Base-by-base conservation (phyloP, 2,329 filamentous ascomycete genomes). In the Diaporthe sp. region DNA sequence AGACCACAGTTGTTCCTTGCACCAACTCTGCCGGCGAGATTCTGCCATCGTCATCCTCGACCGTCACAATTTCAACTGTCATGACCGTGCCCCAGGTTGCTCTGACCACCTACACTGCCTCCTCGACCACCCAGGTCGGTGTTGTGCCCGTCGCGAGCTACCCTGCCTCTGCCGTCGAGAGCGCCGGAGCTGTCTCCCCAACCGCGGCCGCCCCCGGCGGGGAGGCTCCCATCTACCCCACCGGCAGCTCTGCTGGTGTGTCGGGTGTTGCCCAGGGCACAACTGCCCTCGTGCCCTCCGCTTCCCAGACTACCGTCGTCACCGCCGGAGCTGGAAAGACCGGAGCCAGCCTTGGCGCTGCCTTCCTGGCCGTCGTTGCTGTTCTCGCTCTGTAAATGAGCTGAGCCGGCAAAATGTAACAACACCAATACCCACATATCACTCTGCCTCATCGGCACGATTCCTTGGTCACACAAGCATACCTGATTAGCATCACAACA, bases 21-120 rank as follows among this genome's bases (percentile, higher is more conserved):
- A 88, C 87, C 61, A 84, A 90, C 78, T 82, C 82, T 51, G 84
- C 85, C 57, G 87, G 86, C 78, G 81, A 82, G 75, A 85, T 84
- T 76, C 85, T 91, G 80, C 84, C 88, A 72, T 70, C 65, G 34
- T 70, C 65, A 22, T 70, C 65, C 65, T 70, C 65, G 79, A 84
- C 84, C 80, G 28, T 62, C 28, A 65, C 49, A 13, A 37, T 72
- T 5, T 39, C 67, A 2, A 88, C 88, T 76, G 85, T 86, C 80
- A 79, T 91, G 76, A 86, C 87, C 65, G 87, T 91, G 37, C 90
- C 90, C 58, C 83, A 88, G 83, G 86, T 91, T 77, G 86, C 82
- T 80, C 87, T 91, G 85, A 84, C 84, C 77, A 85, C 86, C 51
- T 79, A 79, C 78, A 72, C 80, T 28, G 68, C 72, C 37, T 77